Base-by-base conservation (phyloP, 345 rosid species). In the Balakata baccata region DNA sequence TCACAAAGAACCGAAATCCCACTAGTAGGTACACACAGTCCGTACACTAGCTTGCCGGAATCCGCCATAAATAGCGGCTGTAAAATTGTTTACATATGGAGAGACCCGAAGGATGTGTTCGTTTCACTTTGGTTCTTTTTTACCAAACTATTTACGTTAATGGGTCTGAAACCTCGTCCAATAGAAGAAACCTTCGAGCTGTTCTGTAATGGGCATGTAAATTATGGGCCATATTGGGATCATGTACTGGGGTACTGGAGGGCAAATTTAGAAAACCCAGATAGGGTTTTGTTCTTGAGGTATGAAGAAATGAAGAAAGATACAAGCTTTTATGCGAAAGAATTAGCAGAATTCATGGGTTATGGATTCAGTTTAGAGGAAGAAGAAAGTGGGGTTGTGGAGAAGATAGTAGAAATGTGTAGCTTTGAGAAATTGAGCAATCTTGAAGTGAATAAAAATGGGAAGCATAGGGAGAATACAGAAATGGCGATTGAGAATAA, bases 301-400 rank as follows among this genome's bases (percentile, higher is more conserved):
- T 64, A 64, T 64, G 68, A 64, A 45, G 68, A 45, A 20, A 18
- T 64, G 68, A 64, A 65, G 53, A 65, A 22, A n/a, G 69, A 65
- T 0, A 14, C 16, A 20, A 22, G 52, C 4, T 65, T 43, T 20
- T 22, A 65, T 41, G 56, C 23, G 3, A 67, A 13, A 57, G 49
- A 25, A 67, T 11, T 67, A 53, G 56, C 70, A 17, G 39, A 67
- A 7, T 67, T 67, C 70, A 4, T 67, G 58, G 70, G 70, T 1
- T 51, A 7, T 14, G 13, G 58, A 5, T 67, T 67, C 13, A 22
- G 41, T 7, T 11, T 7, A 0, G 70, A 67, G 43, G 70, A 67
- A 67, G 70, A 67, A n/a, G 13, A 25, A 7, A 5, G 25, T 11
- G 70, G 70, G n/a, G 58, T 16, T 38, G 9, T 51, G 38, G 57